Evolutionary conservation across 1,139 yeast species (phyloP), one percentile per base, ranked within the genome.

Genomic region (Debaryomyces sp.): DNA sequence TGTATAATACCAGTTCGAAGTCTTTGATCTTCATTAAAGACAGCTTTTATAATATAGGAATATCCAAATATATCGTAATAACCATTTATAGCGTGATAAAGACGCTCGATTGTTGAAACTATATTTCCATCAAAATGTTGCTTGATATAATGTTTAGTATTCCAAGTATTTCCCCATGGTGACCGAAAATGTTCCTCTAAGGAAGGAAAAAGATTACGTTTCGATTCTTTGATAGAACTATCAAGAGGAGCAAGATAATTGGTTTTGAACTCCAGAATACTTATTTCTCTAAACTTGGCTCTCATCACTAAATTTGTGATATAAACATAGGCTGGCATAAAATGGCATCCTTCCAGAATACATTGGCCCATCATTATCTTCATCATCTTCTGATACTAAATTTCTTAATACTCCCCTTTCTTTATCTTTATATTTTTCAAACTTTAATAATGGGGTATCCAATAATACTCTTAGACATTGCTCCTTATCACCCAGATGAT

Each of bases 161-260:
- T 7, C 17, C 9, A 30, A 32, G 44, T 15, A 33, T 41, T 37
- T 6, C 38, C 44, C 9, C 30, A 18, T 7, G 44, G 44, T 30
- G 30, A 41, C 13, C 23, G 6, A 32, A 30, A 17, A 8, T n/a
- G 12, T 8, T 29, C 8, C 17, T 26, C n/a, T 22, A 41, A 41
- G 27, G 6, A 13, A 12, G n/a, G 17, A 41, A 30, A 32, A 15
- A 22, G 6, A 32, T 41, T 13, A 13, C n/a, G 12, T 13, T 29
- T 7, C 10, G 38, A 17, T 21, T 18, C 44, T 41, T 30, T 32
- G 27, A 41, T 23, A 32, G 37, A 36, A n/a, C 13, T 30, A 23
- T 41, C 44, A 41, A 41, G 44, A 30, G 44, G 44, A 8, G 44
- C 37, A 22, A 41, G 44, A 27, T 30, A 41, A n/a, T 27, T 41